Evolutionary conservation across 495 filamentous ascomycete species (phyloP).

Genomic region (Podospora anserina): DNA sequence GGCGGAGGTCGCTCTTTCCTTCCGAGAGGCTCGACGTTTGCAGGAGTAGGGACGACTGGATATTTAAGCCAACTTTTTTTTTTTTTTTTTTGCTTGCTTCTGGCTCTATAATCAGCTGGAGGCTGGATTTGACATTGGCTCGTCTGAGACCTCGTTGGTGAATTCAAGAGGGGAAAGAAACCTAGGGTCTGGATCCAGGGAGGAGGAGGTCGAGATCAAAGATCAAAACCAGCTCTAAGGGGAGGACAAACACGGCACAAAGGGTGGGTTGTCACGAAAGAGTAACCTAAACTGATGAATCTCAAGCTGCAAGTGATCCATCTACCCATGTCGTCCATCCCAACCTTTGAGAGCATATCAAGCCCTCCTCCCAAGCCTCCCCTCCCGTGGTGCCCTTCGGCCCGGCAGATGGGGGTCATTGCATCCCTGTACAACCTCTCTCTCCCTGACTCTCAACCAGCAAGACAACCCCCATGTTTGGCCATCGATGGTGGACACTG

Average conservation of each 20-base stretch:
- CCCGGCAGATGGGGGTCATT: background rate
- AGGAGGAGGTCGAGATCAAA: background rate
- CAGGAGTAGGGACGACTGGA: background rate
- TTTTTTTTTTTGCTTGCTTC: background rate
- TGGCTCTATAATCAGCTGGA: background rate
- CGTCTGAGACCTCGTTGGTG: background rate
- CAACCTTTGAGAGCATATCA: background rate
- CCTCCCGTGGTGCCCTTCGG: background rate
- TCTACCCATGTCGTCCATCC: slow-evolving; percentile 3
- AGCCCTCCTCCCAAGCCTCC: background rate
- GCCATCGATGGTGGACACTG: background rate
- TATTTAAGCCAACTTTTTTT: background rate
- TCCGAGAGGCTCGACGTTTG: slow-evolving; percentile 1
- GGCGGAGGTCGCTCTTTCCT: background rate
- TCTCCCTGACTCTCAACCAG: background rate
- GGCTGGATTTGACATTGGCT: background rate
- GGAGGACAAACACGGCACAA: too few species aligned
- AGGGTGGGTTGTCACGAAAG: too few species aligned
- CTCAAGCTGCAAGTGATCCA: slow-evolving; percentile 1
- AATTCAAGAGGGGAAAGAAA: background rate
- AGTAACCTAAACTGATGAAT: background rate
- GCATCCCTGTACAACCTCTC: slow-evolving; percentile 10
- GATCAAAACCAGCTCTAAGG: background rate
- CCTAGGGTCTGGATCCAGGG: background rate
- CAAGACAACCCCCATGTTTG: background rate